phyloP scores from a whole-genome alignment of 1,139 yeast species.

The Pneumocystis canis region DNA sequence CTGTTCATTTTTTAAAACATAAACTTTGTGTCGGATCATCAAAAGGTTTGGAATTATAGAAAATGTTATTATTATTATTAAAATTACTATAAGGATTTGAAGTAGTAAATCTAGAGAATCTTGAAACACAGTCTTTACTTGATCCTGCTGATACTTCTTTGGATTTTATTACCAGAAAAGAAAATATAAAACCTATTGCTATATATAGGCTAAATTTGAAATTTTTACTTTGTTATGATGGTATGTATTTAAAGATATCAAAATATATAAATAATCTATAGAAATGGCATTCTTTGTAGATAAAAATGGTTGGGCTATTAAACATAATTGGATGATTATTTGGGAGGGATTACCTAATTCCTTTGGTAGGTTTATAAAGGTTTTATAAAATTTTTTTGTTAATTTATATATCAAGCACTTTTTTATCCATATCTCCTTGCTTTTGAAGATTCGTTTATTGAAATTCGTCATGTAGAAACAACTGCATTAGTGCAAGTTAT shows the following conservation, averaged over 20 bases:
- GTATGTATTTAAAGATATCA: not conserved
- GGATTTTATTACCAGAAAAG: constrained; percentile 85
- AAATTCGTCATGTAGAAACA: constrained; percentile 79
- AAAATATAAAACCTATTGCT: constrained; percentile 74
- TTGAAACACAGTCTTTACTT: constrained; percentile 58
- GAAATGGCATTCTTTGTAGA: constrained; percentile 91
- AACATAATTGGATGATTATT: constrained; percentile 83
- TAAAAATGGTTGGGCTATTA: constrained; percentile 89
- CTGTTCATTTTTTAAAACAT: constrained; percentile 77
- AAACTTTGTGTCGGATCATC: constrained; percentile 90
- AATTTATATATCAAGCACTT: constrained; percentile 33
- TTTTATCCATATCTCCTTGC: constrained; percentile 89
- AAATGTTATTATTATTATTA: not conserved
- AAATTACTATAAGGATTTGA: constrained; percentile 49
- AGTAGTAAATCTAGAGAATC: constrained; percentile 66
- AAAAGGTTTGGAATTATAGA: constrained; percentile 24
- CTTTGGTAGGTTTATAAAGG: constrained; percentile 26
- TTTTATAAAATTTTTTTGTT: not conserved
- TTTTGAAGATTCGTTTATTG: constrained; percentile 80
- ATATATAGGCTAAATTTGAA: constrained; percentile 81
- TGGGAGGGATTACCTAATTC: constrained; percentile 96
- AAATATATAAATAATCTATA: constrained; percentile 37
- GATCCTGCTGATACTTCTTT: constrained; percentile 95
- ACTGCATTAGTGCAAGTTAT: constrained; percentile 77
- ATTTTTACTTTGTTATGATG: constrained; percentile 39